These are phyloP conservation scores for Caloboletus firmus DNA, from an alignment of 1,284 basidiomycete genomes.

Conservation along the genomic window DNA sequence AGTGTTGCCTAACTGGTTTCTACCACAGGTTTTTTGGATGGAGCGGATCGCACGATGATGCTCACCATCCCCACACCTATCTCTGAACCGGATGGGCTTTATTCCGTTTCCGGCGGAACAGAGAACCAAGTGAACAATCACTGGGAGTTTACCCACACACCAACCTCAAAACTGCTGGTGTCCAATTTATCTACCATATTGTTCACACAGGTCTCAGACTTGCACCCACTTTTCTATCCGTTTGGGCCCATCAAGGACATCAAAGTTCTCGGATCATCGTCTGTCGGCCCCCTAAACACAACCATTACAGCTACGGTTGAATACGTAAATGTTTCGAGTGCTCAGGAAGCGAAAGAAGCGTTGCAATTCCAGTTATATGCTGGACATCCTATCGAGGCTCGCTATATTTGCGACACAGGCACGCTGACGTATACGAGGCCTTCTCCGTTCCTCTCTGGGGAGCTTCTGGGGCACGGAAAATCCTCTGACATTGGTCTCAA, in stretches of 20 bases:
- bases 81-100: constrained; percentile 27
- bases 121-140: constrained; percentile 9
- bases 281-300: constrained; percentile 37
- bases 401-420: constrained; percentile 40
- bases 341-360: constrained; percentile 60
- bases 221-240: constrained; percentile 70
- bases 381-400: constrained; percentile 47
- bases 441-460: constrained; percentile 15
- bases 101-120: constrained; percentile 15
- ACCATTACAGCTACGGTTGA: constrained; percentile 61
- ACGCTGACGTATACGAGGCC: constrained; percentile 15
- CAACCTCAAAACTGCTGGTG: constrained; percentile 58
- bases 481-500: constrained; percentile 31
- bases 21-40: constrained; percentile 66
- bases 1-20: constrained; percentile 6
- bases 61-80: constrained; percentile 46
- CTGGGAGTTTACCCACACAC: constrained; percentile 38
- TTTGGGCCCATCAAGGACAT: constrained; percentile 68
- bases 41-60: constrained; percentile 69
- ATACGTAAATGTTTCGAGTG: constrained; percentile 52
- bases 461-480: constrained; percentile 16
- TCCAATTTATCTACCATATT: constrained; percentile 64
- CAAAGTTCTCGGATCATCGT: constrained; percentile 38
- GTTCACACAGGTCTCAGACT: constrained; percentile 63
- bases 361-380: constrained; percentile 63